Percentiles rank a stretch among this genome's conserved stretches.
Conservation (phyloP, 2,329 filamentous ascomycete genomes). For the Scleromitrula shiraiana region DNA sequence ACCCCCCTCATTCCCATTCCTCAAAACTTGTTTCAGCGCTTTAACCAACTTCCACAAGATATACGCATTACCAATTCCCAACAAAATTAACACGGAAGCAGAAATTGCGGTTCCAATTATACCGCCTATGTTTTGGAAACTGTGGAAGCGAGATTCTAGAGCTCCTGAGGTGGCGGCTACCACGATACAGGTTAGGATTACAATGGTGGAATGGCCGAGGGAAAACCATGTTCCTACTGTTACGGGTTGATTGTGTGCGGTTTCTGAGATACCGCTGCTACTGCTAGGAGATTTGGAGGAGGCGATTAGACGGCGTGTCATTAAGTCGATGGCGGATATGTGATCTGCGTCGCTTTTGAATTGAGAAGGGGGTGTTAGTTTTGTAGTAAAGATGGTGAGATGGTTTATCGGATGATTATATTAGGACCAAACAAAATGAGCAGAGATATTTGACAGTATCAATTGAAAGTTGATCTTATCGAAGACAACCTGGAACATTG, state of each 20-base stretch:
- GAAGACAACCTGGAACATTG: too few relatives aligned
- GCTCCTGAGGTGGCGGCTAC: constrained; percentile 87
- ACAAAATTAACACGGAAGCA: constrained; percentile 70
- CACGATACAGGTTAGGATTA: constrained; percentile 81
- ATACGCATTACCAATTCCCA: constrained; percentile 79
- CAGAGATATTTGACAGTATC: too few relatives aligned
- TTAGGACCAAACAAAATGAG: too few relatives aligned
- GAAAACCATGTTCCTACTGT: constrained; percentile 94
- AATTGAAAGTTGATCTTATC: too few relatives aligned
- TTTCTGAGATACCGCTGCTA: too few relatives aligned
- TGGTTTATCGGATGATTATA: too few relatives aligned
- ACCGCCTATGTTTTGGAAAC: constrained; percentile 71
- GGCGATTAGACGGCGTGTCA: constrained; percentile 83
- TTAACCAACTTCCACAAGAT: constrained; percentile 72
- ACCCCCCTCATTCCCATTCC: constrained; percentile 25
- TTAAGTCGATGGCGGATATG: constrained; percentile 80
- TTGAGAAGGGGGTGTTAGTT: neutral
- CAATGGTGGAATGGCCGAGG: constrained; percentile 87
- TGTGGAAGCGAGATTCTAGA: constrained; percentile 70
- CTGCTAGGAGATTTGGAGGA: constrained; percentile 41
- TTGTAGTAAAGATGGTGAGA: too few relatives aligned
- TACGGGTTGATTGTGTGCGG: constrained; percentile 58
- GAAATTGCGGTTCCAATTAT: constrained; percentile 87
- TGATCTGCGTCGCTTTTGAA: constrained; percentile 73
- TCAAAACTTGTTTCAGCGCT: constrained; percentile 57